Evolutionary conservation across 192 early-diverging fungal species (phyloP), one percentile per base, ranked within the genome.

Genomic region (Gorgonomyces haynaldii): DNA sequence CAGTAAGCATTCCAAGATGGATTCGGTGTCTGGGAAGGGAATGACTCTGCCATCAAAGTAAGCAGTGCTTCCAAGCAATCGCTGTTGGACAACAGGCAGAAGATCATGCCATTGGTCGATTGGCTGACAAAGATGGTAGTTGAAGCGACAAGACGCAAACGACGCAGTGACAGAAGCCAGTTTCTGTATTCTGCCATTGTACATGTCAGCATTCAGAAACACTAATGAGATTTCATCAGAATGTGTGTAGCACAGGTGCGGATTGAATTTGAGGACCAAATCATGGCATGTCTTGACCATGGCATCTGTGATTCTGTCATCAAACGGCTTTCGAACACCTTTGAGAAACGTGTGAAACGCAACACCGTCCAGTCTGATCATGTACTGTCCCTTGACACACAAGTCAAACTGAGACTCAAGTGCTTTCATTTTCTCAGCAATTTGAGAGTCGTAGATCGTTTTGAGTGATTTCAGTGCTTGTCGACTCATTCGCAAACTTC

Each of bases 171-270:
- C 50, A 23, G 64, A 62, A 3, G 70, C 64, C 8, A 76, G 53
- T 42, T 76, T 76, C 45, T 74, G 71, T 8, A 70, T 40, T 1
- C 73, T 60, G 13, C 73, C 73, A 2, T 28, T n/a, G n/a, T n/a
- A n/a, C n/a, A n/a, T n/a, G n/a, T n/a, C 37, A 4, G 54, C 66
- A 15, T 61, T 65, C 2, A 59, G 57, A 52, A 72, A 76, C 24
- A 76, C 65, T 4, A 76, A 58, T 5, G 67, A 72, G 29, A 76
- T 76, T 43, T 76, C 73, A 52, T 76, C 73, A 7, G 67, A 71
- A 22, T 61, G 54, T 27, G 57, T 52, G 60, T 67, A 76, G 6
- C 61, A 67, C 22, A 57, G 16, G 12, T 44, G 20, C 2, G 70
- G 52, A n/a, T 41, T 40, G 47, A 76, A 74, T 26, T 62, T 67